Conservation (phyloP, 768 basidiomycete genomes). For the Russula vinacea region DNA sequence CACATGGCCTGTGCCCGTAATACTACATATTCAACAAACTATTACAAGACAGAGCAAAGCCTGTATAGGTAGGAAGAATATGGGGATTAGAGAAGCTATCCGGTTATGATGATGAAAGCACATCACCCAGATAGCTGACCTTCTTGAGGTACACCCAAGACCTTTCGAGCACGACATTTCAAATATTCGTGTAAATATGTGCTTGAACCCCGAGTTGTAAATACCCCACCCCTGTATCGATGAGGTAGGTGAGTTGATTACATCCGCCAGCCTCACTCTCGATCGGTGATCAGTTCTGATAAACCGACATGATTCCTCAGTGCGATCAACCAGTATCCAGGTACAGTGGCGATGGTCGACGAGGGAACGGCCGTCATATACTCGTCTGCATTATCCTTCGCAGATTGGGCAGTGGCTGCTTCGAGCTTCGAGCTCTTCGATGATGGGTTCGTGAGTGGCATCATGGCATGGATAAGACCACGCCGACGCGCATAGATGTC, state of each 20-base stretch:
- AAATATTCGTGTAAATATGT: conserved; percentile 88
- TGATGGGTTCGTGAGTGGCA: conserved; percentile 69
- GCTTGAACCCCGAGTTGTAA: conserved; percentile 83
- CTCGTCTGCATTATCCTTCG: conserved; percentile 74
- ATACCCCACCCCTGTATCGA: conserved; percentile 26
- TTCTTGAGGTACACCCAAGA: conserved; percentile 90
- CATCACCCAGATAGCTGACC: conserved; percentile 86
- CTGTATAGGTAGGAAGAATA: not conserved
- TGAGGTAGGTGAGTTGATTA: conserved; percentile 73
- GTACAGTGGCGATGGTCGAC: conserved; percentile 53
- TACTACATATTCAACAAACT: too few species aligned
- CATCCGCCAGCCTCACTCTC: conserved; percentile 85
- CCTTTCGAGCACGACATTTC: conserved; percentile 69
- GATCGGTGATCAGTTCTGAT: conserved; percentile 87
- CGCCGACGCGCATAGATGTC: conserved; percentile 79
- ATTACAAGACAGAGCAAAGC: too few species aligned
- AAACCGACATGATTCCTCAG: conserved; percentile 88
- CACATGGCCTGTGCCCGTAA: too few species aligned
- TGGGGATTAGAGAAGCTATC: conserved; percentile 1
- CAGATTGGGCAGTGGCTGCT: conserved; percentile 65
- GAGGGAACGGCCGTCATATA: conserved; percentile 43
- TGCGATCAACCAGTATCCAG: conserved; percentile 98
- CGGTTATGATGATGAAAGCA: too few species aligned
- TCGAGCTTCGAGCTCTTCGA: conserved; percentile 83
- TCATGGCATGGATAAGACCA: conserved; percentile 81